Base-by-base conservation (phyloP, 164 flowering plant genomes). In the Echeveria elegans region DNA sequence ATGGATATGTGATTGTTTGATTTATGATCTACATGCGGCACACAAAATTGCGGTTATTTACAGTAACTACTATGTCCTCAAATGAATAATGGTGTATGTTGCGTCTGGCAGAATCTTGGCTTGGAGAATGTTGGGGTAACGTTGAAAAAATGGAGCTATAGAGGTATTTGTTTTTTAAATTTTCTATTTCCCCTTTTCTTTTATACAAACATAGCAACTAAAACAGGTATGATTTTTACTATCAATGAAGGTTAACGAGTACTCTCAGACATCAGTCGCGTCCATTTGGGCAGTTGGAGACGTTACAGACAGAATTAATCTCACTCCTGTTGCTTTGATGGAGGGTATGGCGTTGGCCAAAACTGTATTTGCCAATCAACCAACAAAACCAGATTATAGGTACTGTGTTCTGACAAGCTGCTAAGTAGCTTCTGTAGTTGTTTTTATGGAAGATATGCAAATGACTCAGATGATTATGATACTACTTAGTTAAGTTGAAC, bases 221-320 rank as follows among this genome's bases (percentile, higher is more conserved):
- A n/a, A 7, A 5, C 11, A 21, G 26, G 11, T 50, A 58, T 59
- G 31, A 10, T 16, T 14, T 34, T 24, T n/a, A 40, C 58, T 72
- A 24, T 26, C 69, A 66, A 61, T 45, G 67, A 74, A 94, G 99
- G 99, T 94, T 67, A 89, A 94, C 80, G 96, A 91, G 71, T 94
- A 77, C 75, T 94, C 99, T 30, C 84, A 74, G 19, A 85, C 96
- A 43, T 87, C 96, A 52, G 96, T 89, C 73, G 90, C 96, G 66
- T 92, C 98, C 64, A 90, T 95, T 70, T 95, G 97, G 99, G 99
- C 99, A 29, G 94, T 95, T 68, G 99, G 99, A 70, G 99, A 95
- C 80, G 99, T 84, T 68, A 95, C 99, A 45, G 86, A 90, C 66
- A 83, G 99, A 71, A 19, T 92, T 38, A 95, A 95, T 79, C 81